Evolutionary conservation across 2,329 filamentous ascomycete genomes (phyloP).

Genomic region (Colletotrichum tamarilloi): DNA sequence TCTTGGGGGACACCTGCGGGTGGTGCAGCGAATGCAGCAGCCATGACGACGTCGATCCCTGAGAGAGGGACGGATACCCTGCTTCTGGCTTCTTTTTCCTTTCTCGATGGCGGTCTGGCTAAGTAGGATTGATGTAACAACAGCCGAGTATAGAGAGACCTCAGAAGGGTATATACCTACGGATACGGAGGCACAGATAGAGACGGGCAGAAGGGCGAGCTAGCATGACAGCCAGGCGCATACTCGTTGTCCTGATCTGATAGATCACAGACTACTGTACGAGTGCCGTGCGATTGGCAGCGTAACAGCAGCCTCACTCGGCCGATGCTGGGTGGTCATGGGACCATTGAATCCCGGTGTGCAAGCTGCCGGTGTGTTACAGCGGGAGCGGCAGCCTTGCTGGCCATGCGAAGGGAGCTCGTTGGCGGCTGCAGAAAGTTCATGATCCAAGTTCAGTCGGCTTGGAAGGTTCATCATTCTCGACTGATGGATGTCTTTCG

Average conservation of each 20-base stretch:
- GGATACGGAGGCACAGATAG: neutral
- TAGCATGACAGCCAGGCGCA: neutral
- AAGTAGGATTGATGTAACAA: neutral
- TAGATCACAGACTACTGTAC: neutral
- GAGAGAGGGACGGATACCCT: constrained; percentile 6
- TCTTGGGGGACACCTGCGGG: constrained; percentile 5
- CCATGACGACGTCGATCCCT: constrained; percentile 23
- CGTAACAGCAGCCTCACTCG: constrained; percentile 11
- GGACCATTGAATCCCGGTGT: constrained; percentile 17
- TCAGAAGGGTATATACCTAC: neutral
- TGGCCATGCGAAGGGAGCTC: neutral
- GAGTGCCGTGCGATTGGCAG: constrained; percentile 15
- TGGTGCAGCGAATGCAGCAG: neutral
- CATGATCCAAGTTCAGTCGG: neutral
- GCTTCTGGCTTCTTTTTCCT: neutral
- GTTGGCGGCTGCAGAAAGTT: neutral
- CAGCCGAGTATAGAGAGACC: neutral
- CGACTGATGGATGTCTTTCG: constrained; percentile 8
- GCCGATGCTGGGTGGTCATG: constrained; percentile 23
- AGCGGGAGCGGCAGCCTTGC: constrained; percentile 3
- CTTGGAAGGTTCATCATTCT: constrained; percentile 20
- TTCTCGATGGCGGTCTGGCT: neutral
- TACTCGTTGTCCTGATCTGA: constrained; percentile 6
- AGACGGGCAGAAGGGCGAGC: neutral
- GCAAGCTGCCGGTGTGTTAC: constrained; percentile 10